Percentiles rank a stretch among this genome's conserved stretches.
These are phyloP conservation scores for Microthyrium microscopicum DNA, from an alignment of 2,329 filamentous ascomycete species.

Conservation along the genomic window DNA sequence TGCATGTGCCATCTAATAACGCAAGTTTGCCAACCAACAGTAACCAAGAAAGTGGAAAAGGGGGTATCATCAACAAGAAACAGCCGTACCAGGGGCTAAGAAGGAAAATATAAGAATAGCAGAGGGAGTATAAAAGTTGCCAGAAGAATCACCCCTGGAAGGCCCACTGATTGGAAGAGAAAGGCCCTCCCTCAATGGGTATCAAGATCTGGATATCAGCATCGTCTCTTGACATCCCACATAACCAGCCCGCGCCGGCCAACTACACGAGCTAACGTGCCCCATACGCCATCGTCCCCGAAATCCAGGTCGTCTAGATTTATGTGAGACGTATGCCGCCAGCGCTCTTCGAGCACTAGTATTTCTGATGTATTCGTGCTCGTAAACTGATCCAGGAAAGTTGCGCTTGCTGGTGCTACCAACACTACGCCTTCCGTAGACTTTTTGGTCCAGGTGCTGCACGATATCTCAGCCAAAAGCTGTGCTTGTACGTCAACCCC, in stretches of 20 bases:
- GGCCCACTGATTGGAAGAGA: too few species aligned
- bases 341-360: conserved; percentile 45
- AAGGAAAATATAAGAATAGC: too few species aligned
- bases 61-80: too few species aligned
- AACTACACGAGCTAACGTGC: conserved; percentile 50
- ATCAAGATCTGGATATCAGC: too few species aligned
- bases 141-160: too few species aligned
- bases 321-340: conserved; percentile 50
- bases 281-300: conserved; percentile 57
- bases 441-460: conserved; percentile 23
- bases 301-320: conserved; percentile 72
- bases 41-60: too few species aligned
- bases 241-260: conserved; percentile 29
- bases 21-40: too few species aligned
- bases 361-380: conserved; percentile 9
- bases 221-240: conserved; percentile 25
- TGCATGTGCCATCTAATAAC: too few species aligned
- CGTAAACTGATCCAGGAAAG: conserved; percentile 45
- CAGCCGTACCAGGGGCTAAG: too few species aligned
- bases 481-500: conserved; percentile 43
- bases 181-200: too few species aligned
- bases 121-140: too few species aligned
- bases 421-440: conserved; percentile 36
- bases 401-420: conserved; percentile 56
- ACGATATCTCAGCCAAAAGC: conserved; percentile 43